Conservation (phyloP, 2,329 filamentous ascomycete genomes). For the Diplodia corticola region DNA sequence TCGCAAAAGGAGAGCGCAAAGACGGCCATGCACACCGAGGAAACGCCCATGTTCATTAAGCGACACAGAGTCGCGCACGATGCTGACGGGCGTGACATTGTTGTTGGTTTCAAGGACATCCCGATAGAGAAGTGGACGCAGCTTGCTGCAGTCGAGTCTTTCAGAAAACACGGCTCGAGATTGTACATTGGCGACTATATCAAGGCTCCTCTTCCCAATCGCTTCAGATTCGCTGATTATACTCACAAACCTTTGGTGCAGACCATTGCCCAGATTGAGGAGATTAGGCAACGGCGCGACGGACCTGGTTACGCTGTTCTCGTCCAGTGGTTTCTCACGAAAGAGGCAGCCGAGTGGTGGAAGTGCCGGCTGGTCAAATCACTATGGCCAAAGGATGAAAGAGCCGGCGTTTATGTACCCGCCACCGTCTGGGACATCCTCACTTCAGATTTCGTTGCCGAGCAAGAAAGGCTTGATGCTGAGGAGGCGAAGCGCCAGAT, state of each 20-base stretch:
- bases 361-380: constrained; percentile 7
- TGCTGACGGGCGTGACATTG: constrained; percentile 8
- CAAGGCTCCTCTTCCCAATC: constrained; percentile 10
- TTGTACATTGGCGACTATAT: constrained; percentile 8
- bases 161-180: neutral
- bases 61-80: constrained; percentile 12
- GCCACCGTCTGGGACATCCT: constrained; percentile 9
- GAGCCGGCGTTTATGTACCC: neutral
- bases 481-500: neutral
- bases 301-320: neutral
- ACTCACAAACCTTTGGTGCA: constrained; percentile 5
- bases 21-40: neutral
- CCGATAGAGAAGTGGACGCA: constrained; percentile 1
- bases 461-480: neutral
- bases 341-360: constrained; percentile 12
- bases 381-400: constrained; percentile 6
- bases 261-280: constrained; percentile 11
- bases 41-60: constrained; percentile 12
- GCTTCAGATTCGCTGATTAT: constrained; percentile 16
- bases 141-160: neutral
- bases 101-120: constrained; percentile 5
- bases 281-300: constrained; percentile 1
- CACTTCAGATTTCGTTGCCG: neutral
- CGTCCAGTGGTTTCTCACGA: constrained; percentile 13
- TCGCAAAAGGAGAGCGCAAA: neutral